phyloP scores from a whole-genome alignment of 140 eudicot genomes.

The Erigeron philadelphicus region DNA sequence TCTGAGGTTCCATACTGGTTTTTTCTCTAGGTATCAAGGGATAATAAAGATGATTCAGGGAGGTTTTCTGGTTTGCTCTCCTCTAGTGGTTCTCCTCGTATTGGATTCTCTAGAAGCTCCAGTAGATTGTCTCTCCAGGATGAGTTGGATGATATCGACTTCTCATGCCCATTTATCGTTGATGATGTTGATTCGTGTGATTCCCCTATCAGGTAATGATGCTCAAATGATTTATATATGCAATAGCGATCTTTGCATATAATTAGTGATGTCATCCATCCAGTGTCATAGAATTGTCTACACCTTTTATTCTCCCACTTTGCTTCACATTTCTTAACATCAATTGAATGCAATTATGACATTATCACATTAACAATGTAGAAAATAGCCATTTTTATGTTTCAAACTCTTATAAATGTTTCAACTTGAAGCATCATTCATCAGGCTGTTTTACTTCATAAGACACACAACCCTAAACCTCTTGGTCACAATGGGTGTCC shows the following conservation, averaged over 20 bases:
- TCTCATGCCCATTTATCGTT: slow-evolving; percentile 84
- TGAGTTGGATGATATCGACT: slow-evolving; percentile 84
- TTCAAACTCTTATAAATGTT: not conserved
- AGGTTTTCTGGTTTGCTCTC: slow-evolving; percentile 94
- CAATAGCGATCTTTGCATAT: not conserved
- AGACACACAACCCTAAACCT: slow-evolving; percentile 1
- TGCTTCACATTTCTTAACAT: slow-evolving; percentile 1
- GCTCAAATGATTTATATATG: slow-evolving; percentile 1
- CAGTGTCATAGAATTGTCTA: not conserved
- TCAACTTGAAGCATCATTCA: not conserved
- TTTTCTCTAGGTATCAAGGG: slow-evolving; percentile 54
- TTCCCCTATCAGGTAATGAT: slow-evolving; percentile 59
- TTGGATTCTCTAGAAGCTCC: slow-evolving; percentile 87
- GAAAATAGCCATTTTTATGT: not conserved
- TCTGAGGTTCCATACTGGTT: slow-evolving; percentile 16
- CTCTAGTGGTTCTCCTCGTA: slow-evolving; percentile 86
- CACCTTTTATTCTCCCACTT: not conserved
- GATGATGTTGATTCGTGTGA: slow-evolving; percentile 87
- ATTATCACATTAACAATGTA: not conserved
- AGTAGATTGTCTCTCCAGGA: slow-evolving; percentile 93
- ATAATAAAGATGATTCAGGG: slow-evolving; percentile 85
- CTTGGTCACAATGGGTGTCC: slow-evolving; percentile 1
- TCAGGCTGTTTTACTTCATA: slow-evolving; percentile 9
- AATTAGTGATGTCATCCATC: not conserved
- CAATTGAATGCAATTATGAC: slow-evolving; percentile 4